phyloP scores from a whole-genome alignment of 2,329 filamentous ascomycete genomes.

The Paraphaeosphaeria minitans region DNA sequence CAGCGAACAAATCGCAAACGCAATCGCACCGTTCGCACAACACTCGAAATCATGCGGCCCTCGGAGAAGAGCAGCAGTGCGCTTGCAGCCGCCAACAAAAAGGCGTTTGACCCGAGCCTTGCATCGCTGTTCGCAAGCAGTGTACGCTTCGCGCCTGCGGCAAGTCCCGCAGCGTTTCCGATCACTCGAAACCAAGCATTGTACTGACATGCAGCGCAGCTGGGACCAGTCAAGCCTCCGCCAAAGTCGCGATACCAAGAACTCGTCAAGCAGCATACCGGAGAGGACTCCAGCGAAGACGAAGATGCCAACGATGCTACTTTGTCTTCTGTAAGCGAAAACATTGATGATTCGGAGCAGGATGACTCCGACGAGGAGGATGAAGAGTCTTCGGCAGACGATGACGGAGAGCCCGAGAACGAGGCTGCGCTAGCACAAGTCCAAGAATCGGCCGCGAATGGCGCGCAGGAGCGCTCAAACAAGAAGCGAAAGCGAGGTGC shows the following conservation, averaged over 20 bases:
- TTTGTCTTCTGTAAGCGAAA: constrained; percentile 1
- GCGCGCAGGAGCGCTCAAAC: constrained; percentile 34
- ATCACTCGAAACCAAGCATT: neutral
- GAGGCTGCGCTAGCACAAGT: constrained; percentile 33
- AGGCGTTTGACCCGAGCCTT: constrained; percentile 50
- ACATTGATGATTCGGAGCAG: constrained; percentile 30
- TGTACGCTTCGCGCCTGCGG: constrained; percentile 32
- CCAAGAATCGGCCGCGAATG: constrained; percentile 31
- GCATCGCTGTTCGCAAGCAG: constrained; percentile 55
- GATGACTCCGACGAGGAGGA: constrained; percentile 26
- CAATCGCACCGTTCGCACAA: constrained; percentile 39
- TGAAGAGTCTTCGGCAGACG: constrained; percentile 17
- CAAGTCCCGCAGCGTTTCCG: constrained; percentile 4
- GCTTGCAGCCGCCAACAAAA: constrained; percentile 38
- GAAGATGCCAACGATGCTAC: constrained; percentile 14
- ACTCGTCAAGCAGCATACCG: constrained; percentile 24
- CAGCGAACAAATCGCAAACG: constrained; percentile 32
- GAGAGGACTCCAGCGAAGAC: constrained; percentile 51
- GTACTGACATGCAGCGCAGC: constrained; percentile 25
- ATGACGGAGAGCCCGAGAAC: constrained; percentile 26
- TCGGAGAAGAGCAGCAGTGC: constrained; percentile 20
- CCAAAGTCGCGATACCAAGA: constrained; percentile 48
- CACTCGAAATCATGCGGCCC: constrained; percentile 18
- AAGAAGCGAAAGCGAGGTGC: constrained; percentile 58
- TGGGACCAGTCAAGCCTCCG: constrained; percentile 46